Conservation (phyloP, 1,139 yeast genomes). For the Lodderomyces margitis region DNA sequence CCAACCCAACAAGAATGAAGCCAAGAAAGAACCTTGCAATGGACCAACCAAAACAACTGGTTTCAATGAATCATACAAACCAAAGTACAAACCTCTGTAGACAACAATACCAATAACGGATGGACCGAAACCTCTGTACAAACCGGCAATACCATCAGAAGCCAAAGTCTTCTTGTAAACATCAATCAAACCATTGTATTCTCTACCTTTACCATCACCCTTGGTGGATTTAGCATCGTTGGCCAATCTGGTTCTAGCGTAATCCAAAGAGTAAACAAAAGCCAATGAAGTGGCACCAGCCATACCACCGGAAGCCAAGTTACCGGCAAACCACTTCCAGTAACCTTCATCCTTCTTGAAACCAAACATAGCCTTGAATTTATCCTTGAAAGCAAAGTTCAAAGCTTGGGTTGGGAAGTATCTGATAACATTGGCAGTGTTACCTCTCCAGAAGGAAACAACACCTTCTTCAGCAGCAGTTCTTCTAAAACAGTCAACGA, state of each 20-base stretch:
- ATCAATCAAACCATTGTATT: constrained; percentile 54
- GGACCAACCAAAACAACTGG: constrained; percentile 56
- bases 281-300: constrained; percentile 58
- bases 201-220: constrained; percentile 40
- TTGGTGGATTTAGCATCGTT: constrained; percentile 54
- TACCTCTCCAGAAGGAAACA: constrained; percentile 55
- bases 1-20: constrained; percentile 57
- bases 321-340: constrained; percentile 55
- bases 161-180: constrained; percentile 55
- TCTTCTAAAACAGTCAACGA: constrained; percentile 50
- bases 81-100: constrained; percentile 57
- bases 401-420: constrained; percentile 57
- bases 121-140: constrained; percentile 59
- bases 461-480: constrained; percentile 55
- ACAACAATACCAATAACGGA: constrained; percentile 53
- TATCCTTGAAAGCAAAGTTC: constrained; percentile 54
- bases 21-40: constrained; percentile 54
- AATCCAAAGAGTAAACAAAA: constrained; percentile 54
- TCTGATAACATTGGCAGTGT: constrained; percentile 55
- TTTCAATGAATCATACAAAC: constrained; percentile 54
- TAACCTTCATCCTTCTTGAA: constrained; percentile 51
- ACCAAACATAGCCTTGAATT: constrained; percentile 51
- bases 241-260: constrained; percentile 57
- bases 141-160: constrained; percentile 56
- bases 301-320: constrained; percentile 56